Base-by-base conservation (phyloP, 352 stramenopile species). In the Pythium volutum region DNA sequence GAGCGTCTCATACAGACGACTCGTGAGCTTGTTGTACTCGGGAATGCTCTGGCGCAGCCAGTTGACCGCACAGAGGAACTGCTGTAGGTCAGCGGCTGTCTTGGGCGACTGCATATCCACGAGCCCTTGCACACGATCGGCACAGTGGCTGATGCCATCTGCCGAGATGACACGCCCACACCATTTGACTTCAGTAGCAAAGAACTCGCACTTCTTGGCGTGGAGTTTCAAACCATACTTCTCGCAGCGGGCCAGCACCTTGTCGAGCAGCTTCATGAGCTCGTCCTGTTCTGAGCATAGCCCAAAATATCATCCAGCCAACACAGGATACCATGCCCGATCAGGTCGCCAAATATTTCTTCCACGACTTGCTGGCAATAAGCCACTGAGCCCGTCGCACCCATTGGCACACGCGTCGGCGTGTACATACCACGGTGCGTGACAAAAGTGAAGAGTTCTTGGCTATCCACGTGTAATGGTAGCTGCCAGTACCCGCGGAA, bases 141-240 rank as follows among this genome's bases (percentile, higher is more conserved):
- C 41, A 23, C 43, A 18, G 10, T 69, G 55, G 2, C 26, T 4
- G 7, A 69, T 27, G 1, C 62, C 55, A 4, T 54, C 12, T 1
- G 20, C 62, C 14, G 11, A 16, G 10, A 64, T 43, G 4, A 60
- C 27, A 2, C 39, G 38, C 11, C 62, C 62, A 41, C 62, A 69
- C 62, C 55, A 69, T 29, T 60, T 60, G 1, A 61, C 39, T 20
- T 59, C 49, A 0, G 12, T 43, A 1, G 29, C 7, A n/a, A 51
- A 69, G 20, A 64, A 12, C 1, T 29, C 36, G 12, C n/a, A 34
- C 42, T 69, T 64, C 6, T 23, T 60, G 0, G 50, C 16, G n/a
- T 26, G 60, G 27, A 69, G 31, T 16, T 71, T 74, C 43, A 65
- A 27, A 1, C 64, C 55, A 33, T 48, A 64, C 1, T 46, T 4